Evolutionary conservation across 2,329 filamentous ascomycete species (phyloP).

Genomic region (Neofusicoccum ribis): DNA sequence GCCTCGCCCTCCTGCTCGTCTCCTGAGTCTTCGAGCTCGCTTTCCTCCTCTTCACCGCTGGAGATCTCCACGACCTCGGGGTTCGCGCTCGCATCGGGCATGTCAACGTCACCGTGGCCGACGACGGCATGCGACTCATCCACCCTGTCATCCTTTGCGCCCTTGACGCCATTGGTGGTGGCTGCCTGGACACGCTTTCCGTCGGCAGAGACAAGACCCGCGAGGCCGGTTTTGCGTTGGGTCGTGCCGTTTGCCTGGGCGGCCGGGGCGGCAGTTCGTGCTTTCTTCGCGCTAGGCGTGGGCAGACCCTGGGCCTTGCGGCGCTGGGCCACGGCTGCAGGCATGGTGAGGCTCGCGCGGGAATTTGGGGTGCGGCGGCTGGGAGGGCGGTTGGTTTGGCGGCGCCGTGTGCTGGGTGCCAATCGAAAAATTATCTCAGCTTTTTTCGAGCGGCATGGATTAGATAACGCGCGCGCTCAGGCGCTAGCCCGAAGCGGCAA

Average conservation of each 20-base stretch:
- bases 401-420: slow-evolving; percentile 13
- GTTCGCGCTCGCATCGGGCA: slow-evolving; percentile 30
- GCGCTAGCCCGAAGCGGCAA: not conserved
- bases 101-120: slow-evolving; percentile 45
- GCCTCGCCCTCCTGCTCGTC: slow-evolving; percentile 22
- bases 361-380: not conserved
- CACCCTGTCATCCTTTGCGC: slow-evolving; percentile 52
- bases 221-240: slow-evolving; percentile 30
- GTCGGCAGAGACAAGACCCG: slow-evolving; percentile 31
- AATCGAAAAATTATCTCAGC: slow-evolving; percentile 19
- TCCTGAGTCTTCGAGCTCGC: slow-evolving; percentile 19
- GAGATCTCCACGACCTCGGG: slow-evolving; percentile 50
- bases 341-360: slow-evolving; percentile 28
- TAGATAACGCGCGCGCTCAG: slow-evolving; percentile 12
- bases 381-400: slow-evolving; percentile 16
- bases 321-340: slow-evolving; percentile 33
- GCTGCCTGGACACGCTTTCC: slow-evolving; percentile 43
- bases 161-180: slow-evolving; percentile 47
- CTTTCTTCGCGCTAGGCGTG: slow-evolving; percentile 38
- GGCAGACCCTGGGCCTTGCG: slow-evolving; percentile 16
- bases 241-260: not conserved
- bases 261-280: slow-evolving; percentile 25
- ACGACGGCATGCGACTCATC: slow-evolving; percentile 60
- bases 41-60: slow-evolving; percentile 43
- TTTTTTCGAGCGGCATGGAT: slow-evolving; percentile 19